A percentile compares a stretch with the other conserved stretches of the same genome.
Evolutionary conservation across 352 stramenopile genomes (phyloP).

Genomic region (Discostella stelligera): DNA sequence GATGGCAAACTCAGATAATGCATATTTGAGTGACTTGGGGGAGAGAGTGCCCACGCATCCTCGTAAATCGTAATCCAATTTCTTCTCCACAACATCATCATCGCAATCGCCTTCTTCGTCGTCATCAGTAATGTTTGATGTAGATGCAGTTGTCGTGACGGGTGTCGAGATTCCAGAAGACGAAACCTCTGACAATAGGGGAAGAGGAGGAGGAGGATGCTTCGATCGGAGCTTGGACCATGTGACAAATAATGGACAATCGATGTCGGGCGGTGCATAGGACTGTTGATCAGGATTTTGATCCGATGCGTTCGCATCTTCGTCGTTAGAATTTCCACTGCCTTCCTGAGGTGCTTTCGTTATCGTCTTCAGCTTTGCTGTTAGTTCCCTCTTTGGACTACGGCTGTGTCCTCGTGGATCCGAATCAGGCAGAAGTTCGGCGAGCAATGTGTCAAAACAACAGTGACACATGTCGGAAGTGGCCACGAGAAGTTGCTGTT

Average conservation of each 20-base stretch:
- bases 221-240: constrained; percentile 58
- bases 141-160: constrained; percentile 13
- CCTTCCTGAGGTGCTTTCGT: constrained; percentile 16
- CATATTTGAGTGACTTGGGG: constrained; percentile 37
- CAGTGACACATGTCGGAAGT: constrained; percentile 11
- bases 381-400: neutral
- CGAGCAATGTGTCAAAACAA: constrained; percentile 61
- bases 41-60: constrained; percentile 73
- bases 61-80: constrained; percentile 55
- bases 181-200: constrained; percentile 3
- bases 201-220: neutral
- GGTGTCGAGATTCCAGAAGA: constrained; percentile 16
- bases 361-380: neutral
- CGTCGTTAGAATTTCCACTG: neutral
- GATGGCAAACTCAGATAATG: constrained; percentile 68
- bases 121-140: constrained; percentile 20
- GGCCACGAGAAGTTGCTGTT: too few relatives aligned
- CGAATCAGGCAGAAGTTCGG: constrained; percentile 16
- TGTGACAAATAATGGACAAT: constrained; percentile 76
- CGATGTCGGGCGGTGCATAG: constrained; percentile 21
- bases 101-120: constrained; percentile 12
- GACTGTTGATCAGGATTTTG: neutral
- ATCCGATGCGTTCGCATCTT: neutral
- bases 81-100: constrained; percentile 10
- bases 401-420: neutral